Conservation (phyloP, 2,329 filamentous ascomycete species). For the Cladophialophora yegresii region DNA sequence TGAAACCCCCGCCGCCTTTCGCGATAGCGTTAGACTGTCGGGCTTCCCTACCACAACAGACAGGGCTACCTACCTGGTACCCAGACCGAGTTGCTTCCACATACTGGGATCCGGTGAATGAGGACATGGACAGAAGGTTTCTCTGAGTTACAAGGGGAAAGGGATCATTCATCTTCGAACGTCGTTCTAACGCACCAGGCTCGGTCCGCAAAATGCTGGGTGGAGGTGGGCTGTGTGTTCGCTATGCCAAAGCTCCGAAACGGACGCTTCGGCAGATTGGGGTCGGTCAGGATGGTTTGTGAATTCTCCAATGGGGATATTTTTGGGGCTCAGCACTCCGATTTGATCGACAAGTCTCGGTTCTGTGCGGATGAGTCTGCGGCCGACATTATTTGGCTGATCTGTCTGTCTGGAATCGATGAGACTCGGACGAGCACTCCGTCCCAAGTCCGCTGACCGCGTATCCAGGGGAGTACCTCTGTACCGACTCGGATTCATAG, state of each 20-base stretch:
- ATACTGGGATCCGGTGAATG: background rate
- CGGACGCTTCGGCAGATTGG: background rate
- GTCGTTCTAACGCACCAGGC: background rate
- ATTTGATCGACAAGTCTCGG: conserved; percentile 15
- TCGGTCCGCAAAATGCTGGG: background rate
- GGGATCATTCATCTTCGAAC: background rate
- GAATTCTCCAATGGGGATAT: conserved; percentile 10
- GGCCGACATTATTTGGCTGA: background rate
- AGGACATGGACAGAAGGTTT: background rate
- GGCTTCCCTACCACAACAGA: background rate
- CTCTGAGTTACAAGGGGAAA: background rate
- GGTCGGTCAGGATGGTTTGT: conserved; percentile 4
- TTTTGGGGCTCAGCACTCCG: conserved; percentile 14
- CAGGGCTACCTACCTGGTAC: background rate
- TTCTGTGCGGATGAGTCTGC: conserved; percentile 13
- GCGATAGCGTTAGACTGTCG: background rate
- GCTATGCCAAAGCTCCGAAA: background rate
- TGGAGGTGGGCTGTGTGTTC: background rate
- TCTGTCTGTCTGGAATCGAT: background rate
- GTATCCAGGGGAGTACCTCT: background rate
- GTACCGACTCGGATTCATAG: background rate
- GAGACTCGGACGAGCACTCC: background rate
- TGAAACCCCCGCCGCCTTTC: conserved; percentile 26
- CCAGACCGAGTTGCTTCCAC: too few species aligned
- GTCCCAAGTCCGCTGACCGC: background rate